phyloP scores from a whole-genome alignment of 2,329 filamentous ascomycete genomes.

The Eutypa lata region DNA sequence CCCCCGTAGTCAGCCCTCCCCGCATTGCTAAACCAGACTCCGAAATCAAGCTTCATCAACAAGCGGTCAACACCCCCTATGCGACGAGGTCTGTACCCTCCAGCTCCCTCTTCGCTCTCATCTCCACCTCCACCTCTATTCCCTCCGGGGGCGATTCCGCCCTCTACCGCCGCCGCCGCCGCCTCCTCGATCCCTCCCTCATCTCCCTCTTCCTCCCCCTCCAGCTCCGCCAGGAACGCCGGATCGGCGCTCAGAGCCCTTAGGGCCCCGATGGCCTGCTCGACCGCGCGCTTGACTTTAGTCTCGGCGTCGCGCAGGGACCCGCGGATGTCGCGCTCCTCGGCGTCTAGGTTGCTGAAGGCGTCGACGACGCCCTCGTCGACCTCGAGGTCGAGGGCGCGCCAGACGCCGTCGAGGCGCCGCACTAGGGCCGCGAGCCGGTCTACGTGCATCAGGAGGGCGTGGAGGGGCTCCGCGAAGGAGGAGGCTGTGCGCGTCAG shows the following conservation, averaged over 20 bases:
- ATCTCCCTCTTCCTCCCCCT: slow-evolving; percentile 22
- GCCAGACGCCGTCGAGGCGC: slow-evolving; percentile 73
- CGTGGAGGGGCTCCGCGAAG: slow-evolving; percentile 65
- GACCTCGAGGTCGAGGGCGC: slow-evolving; percentile 73
- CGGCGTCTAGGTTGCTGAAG: slow-evolving; percentile 66
- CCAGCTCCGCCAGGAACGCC: slow-evolving; percentile 43
- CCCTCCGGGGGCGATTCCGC: neutral
- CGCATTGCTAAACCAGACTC: slow-evolving; percentile 48
- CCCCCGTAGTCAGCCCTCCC: slow-evolving; percentile 7
- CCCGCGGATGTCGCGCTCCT: slow-evolving; percentile 65
- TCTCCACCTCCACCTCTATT: slow-evolving; percentile 16
- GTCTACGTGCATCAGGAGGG: slow-evolving; percentile 72
- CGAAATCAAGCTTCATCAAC: slow-evolving; percentile 85
- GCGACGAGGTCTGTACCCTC: slow-evolving; percentile 64
- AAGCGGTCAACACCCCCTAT: slow-evolving; percentile 79
- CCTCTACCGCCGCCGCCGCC: slow-evolving; percentile 1
- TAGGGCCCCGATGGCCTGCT: slow-evolving; percentile 59
- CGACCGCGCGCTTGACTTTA: slow-evolving; percentile 65
- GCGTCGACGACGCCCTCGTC: slow-evolving; percentile 80
- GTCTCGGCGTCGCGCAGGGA: slow-evolving; percentile 63
- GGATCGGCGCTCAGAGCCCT: slow-evolving; percentile 42
- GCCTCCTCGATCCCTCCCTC: neutral
- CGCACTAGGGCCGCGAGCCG: slow-evolving; percentile 74
- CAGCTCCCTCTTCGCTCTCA: slow-evolving; percentile 11
- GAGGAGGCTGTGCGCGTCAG: slow-evolving; percentile 52